Evolutionary conservation across 805 yeast species (phyloP), one percentile per base, ranked within the genome.

Genomic region (Ogataea nonfermentans): DNA sequence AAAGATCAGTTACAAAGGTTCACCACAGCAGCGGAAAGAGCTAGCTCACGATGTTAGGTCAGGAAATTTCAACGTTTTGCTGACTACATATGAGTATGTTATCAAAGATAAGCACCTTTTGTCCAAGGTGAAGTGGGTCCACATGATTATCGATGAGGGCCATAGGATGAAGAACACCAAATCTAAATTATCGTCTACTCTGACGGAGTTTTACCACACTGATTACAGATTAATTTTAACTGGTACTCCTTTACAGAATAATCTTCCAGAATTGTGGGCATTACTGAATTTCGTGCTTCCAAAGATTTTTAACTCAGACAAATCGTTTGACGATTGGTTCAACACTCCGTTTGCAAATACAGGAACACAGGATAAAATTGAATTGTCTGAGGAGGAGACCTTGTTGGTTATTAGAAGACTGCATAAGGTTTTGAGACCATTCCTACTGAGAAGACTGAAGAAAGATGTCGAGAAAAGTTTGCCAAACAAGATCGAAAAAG

Each of bases 141-240:
- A 86, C 60, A 85, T 85, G 91, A 84, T 85, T 49, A 85, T 85
- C 49, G 95, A 85, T 69, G 95, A 85, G 70, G 95, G 95, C 62
- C 95, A 85, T 62, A 72, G 95, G 65, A 81, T 85, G 89, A 85
- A 85, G 58, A 85, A 85, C 56, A 71, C 89, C 2, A 76, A 76
- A 41, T 83, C 91, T 3, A 85, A 84, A 56, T 66, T 85, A 40
- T 82, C 91, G 0, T 68, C 68, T 39, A 84, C 93, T 0, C 76
- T 85, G 50, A 78, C 82, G 24, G 78, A 74, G 40, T 83, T 78
- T 53, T 85, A 86, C 53, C 81, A 75, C 48, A 81, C 93, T 1
- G 81, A 81, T 57, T 78, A 85, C 57, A 71, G 95, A 65, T 71
- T 85, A 54, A 85, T 85, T 63, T 74, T 85, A 56, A 85, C 95